A percentile compares a stretch with the other conserved stretches of the same genome.
phyloP scores from a whole-genome alignment of 2,329 filamentous ascomycete genomes.

The Helotiales sp. region DNA sequence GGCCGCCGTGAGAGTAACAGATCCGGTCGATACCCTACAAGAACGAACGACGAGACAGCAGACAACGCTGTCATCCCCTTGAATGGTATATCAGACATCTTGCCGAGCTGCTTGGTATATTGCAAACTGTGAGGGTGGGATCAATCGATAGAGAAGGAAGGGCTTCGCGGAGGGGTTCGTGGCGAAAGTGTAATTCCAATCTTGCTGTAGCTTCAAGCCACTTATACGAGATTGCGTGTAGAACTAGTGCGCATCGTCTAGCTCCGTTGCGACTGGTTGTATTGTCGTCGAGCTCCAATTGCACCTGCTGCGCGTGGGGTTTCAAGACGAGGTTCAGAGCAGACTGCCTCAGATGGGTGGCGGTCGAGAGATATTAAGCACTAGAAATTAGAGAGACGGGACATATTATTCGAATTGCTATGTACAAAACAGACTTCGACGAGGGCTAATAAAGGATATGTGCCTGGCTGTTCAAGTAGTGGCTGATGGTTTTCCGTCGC shows the following conservation, averaged over 20 bases:
- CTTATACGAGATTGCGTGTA: not conserved
- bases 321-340: not conserved
- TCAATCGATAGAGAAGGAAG: not conserved
- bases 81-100: slow-evolving; percentile 27
- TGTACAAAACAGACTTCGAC: not conserved
- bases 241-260: not conserved
- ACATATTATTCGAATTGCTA: not conserved
- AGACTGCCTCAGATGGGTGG: not conserved
- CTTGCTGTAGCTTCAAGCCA: not conserved
- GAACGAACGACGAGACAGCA: slow-evolving; percentile 21
- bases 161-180: not conserved
- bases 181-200: not conserved
- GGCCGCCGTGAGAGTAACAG: slow-evolving; percentile 28
- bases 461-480: not conserved
- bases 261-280: not conserved
- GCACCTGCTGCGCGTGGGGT: not conserved
- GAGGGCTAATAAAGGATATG: not conserved
- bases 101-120: not conserved
- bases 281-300: not conserved
- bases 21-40: slow-evolving; percentile 26
- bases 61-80: slow-evolving; percentile 27
- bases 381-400: not conserved
- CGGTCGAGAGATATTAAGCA: not conserved
- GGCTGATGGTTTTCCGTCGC: not conserved
- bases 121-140: not conserved